Evolutionary conservation across 2,329 filamentous ascomycete genomes (phyloP).

Genomic region (Diaporthe velutina): DNA sequence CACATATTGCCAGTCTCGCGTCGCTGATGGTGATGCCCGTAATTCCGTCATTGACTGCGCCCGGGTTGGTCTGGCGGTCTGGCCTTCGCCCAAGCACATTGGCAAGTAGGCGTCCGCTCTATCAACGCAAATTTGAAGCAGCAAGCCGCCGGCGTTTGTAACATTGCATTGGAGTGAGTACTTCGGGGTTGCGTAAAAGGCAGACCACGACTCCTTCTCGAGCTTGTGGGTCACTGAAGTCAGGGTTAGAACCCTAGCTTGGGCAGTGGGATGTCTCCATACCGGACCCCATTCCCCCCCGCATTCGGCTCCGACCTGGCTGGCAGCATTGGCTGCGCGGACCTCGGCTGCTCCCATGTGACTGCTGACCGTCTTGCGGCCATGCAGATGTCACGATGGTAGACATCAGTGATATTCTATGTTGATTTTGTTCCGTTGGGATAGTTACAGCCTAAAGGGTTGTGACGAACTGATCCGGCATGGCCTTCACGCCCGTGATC

Average conservation of each 20-base stretch:
- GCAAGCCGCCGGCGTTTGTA: not conserved
- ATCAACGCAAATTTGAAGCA: not conserved
- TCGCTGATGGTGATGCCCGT: not conserved
- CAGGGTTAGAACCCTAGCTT: not conserved
- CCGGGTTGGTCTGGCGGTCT: not conserved
- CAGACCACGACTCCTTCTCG: not conserved
- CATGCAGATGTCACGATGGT: not conserved
- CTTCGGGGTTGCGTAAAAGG: not conserved
- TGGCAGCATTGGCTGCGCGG: not conserved
- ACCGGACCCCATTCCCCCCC: not conserved
- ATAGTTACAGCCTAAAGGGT: not conserved
- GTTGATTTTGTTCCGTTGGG: not conserved
- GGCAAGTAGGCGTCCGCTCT: not conserved
- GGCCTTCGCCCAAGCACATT: not conserved
- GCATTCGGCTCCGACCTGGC: not conserved
- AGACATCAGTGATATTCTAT: not conserved
- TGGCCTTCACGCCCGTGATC: constrained; percentile 61
- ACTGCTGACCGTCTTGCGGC: not conserved
- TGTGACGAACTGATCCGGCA: not conserved
- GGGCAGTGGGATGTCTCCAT: not conserved
- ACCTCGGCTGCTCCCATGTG: constrained; percentile 11
- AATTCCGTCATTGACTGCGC: not conserved
- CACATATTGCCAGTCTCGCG: not conserved
- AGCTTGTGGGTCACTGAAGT: not conserved
- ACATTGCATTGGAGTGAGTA: not conserved